Base-by-base conservation (phyloP, 106 monocot species). In the Dendrobium huoshanense region DNA sequence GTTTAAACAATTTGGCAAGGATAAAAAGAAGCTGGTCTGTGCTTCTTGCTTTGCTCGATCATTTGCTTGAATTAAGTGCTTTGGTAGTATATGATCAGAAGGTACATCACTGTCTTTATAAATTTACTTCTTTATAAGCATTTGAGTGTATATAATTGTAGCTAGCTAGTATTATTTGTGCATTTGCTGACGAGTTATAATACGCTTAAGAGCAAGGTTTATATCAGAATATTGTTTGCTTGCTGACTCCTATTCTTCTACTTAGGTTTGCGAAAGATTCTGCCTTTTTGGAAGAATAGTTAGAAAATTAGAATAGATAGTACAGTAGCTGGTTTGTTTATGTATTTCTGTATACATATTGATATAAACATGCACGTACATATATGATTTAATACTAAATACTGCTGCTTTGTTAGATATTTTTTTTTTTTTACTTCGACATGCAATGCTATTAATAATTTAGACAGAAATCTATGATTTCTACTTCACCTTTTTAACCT, bases 71-170 rank as follows among this genome's bases (percentile, higher is more conserved):
- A 20, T 65, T 65, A 25, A 65, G 20, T 25, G 64, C 20, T 24
- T 65, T 65, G 64, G 64, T 65, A 65, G 64, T 20, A 65, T 65
- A 65, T 65, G 24, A 65, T 31, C 31, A 31, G 64, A 65, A 65
- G 64, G 64, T 65, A 65, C 25, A 65, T 24, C 64, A 65, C 25
- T 65, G 64, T 65, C 64, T 65, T n/a, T 24, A 51, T 51, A 51
- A 51, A 51, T 13, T 65, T 22, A 65, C 64, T 65, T 65, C 11
- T 65, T 24, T 20, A 65, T 65, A 25, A 65, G 64, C 20, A 65
- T 22, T 65, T 65, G 7, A 22, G 64, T 65, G 25, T 25, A 65
- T 0, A 65, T 65, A 65, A 51, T 51, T 13, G 51, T 11, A 51
- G 51, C 51, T 51, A 51, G 51, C 37, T 37, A 37, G 37, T 37